Evolutionary conservation across 1,139 yeast species (phyloP), one percentile per base, ranked within the genome.

Genomic region (Ogataea hybrid): DNA sequence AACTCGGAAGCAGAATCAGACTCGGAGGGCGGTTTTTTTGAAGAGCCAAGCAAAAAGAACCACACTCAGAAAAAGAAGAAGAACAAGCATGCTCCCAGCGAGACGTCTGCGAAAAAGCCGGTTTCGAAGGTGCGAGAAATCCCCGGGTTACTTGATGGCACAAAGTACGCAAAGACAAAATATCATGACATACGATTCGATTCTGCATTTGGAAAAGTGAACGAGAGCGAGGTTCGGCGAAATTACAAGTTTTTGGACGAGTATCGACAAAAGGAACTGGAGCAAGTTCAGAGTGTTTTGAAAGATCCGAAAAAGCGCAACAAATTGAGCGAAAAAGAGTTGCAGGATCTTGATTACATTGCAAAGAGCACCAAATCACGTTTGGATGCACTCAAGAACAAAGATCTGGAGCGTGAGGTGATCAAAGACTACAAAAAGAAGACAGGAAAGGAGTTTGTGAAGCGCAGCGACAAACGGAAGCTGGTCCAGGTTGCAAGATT

Each of bases 121-220:
- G 94, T 84, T 0, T 69, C 88, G 0, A 72, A 70, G 52, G 70
- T 88, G 31, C 71, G 96, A 51, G 79, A 80, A 25, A 81, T 88
- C 15, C 92, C 90, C 0, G 96, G 96, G 0, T 63, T 86, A 33
- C 41, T 50, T 25, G 74, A 71, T 30, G 52, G 54, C 18, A 62
- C 71, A 15, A 68, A 68, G 51, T 57, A 65, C 35, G 56, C 64
- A 14, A 42, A 48, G 61, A 70, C 32, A 61, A 69, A 25, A 28
- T 79, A 84, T 58, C 73, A 79, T 40, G 98, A 92, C 67, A 81
- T 94, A 25, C 73, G 98, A 52, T 92, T 92, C 61, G 96, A 90
- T 63, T 77, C 94, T 1, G 89, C 96, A 0, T 79, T 81, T 50
- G 97, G 97, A 44, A 84, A 80, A 54, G 86, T 95, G 0, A 92